phyloP scores from a whole-genome alignment of 2,329 filamentous ascomycete species.

The Pyrenophora tritici-repentis region DNA sequence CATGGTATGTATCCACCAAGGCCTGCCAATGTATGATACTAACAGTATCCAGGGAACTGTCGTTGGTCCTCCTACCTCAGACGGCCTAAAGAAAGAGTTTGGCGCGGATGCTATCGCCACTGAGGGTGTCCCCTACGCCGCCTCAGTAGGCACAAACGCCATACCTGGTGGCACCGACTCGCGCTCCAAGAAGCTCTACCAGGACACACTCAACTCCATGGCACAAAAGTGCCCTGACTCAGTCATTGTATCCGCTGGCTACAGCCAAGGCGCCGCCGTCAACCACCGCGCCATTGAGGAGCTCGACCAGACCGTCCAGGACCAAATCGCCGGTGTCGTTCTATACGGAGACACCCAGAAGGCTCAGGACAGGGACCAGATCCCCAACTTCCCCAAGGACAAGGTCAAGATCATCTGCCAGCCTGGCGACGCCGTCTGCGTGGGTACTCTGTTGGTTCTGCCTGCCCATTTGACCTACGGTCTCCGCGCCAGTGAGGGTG shows the following conservation, averaged over 20 bases:
- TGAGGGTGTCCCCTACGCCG: constrained; percentile 42
- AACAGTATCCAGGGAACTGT: constrained; percentile 39
- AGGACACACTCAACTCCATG: constrained; percentile 32
- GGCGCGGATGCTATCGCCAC: constrained; percentile 36
- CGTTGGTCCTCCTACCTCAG: constrained; percentile 40
- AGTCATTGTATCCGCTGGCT: constrained; percentile 40
- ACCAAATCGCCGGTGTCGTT: constrained; percentile 49
- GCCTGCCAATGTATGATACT: constrained; percentile 18
- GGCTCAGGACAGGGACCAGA: constrained; percentile 45
- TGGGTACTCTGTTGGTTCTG: constrained; percentile 47
- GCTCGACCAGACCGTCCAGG: constrained; percentile 30
- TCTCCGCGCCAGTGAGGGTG: constrained; percentile 32
- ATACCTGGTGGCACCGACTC: constrained; percentile 39
- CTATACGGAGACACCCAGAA: constrained; percentile 56
- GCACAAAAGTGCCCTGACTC: constrained; percentile 40
- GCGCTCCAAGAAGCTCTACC: constrained; percentile 26
- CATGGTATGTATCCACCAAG: constrained; percentile 45
- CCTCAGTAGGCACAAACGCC: constrained; percentile 33
- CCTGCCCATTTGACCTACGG: constrained; percentile 42
- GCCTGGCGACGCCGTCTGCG: constrained; percentile 57
- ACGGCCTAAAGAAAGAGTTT: constrained; percentile 36
- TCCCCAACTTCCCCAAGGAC: constrained; percentile 48
- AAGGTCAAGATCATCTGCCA: constrained; percentile 58
- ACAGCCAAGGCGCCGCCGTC: constrained; percentile 44
- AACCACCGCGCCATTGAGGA: constrained; percentile 41